These are phyloP conservation scores for Gnaphalium uliginosum DNA, from an alignment of 129 eudicot genomes.

Conservation along the genomic window DNA sequence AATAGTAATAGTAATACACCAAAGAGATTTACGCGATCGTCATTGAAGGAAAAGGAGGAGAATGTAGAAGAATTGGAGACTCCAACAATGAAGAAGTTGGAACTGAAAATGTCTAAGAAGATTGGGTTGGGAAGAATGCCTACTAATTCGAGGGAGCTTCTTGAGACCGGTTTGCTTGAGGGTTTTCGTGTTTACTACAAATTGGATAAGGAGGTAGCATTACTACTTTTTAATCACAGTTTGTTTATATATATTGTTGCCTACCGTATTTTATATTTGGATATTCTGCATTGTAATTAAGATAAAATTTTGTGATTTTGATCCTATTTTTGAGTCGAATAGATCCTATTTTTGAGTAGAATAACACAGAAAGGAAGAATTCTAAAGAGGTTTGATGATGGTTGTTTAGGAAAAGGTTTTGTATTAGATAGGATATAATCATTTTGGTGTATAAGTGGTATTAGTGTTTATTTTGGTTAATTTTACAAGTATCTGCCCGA, in stretches of 20 bases:
- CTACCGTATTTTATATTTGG: neutral
- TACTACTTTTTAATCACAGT: neutral
- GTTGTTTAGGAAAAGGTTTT: too few species aligned
- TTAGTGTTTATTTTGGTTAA: too few species aligned
- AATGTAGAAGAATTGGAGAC: constrained; percentile 33
- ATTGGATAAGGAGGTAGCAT: constrained; percentile 51
- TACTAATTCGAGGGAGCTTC: constrained; percentile 64
- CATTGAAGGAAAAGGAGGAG: constrained; percentile 43
- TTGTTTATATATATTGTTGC: constrained; percentile 12
- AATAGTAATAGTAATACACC: constrained; percentile 17
- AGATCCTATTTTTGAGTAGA: too few species aligned
- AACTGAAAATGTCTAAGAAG: constrained; percentile 63
- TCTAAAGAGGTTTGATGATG: too few species aligned
- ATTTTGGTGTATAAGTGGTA: too few species aligned
- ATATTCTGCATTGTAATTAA: too few species aligned
- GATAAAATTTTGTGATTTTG: too few species aligned
- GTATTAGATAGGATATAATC: too few species aligned
- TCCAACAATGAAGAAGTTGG: constrained; percentile 47
- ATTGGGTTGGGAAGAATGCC: constrained; percentile 50
- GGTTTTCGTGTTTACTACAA: constrained; percentile 80
- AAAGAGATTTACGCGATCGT: constrained; percentile 73
- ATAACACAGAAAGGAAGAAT: too few species aligned
- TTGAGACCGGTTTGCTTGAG: constrained; percentile 88
- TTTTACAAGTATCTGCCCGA: too few species aligned
- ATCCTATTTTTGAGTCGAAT: too few species aligned